A percentile compares a stretch with the other conserved stretches of the same genome.
phyloP scores from a whole-genome alignment of 176 grass and related monocot genomes.

The Lolium rigidum region DNA sequence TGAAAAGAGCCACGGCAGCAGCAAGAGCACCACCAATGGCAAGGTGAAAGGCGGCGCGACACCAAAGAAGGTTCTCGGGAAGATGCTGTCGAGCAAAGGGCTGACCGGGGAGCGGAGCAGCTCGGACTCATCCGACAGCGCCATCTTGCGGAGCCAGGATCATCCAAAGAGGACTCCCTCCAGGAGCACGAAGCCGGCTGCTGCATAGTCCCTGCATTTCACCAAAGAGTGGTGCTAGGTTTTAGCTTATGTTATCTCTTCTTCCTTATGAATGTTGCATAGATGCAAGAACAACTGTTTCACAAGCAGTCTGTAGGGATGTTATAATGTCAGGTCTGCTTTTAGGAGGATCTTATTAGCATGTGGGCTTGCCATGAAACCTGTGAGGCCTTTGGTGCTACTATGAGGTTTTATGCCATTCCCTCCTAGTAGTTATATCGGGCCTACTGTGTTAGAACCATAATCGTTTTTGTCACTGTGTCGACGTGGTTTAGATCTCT shows the following conservation, averaged over 20 bases:
- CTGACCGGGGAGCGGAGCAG: slow-evolving; percentile 66
- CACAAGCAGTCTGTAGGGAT: slow-evolving; percentile 48
- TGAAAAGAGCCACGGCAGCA: slow-evolving; percentile 36
- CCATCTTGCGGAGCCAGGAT: slow-evolving; percentile 52
- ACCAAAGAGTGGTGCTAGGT: slow-evolving; percentile 31
- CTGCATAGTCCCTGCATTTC: slow-evolving; percentile 38
- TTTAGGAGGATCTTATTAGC: slow-evolving; percentile 54
- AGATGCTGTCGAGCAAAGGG: slow-evolving; percentile 64
- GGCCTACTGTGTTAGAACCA: slow-evolving; percentile 26
- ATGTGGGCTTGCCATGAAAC: slow-evolving; percentile 45
- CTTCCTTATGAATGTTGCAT: slow-evolving; percentile 55
- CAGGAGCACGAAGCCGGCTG: slow-evolving; percentile 49
- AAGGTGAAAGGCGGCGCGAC: slow-evolving; percentile 54
- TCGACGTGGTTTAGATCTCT: background rate
- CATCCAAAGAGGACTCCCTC: slow-evolving; percentile 59
- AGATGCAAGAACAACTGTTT: slow-evolving; percentile 51
- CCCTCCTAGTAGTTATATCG: slow-evolving; percentile 32
- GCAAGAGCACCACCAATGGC: slow-evolving; percentile 40
- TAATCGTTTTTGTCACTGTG: background rate
- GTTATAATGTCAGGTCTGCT: slow-evolving; percentile 46
- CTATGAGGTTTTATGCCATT: slow-evolving; percentile 43
- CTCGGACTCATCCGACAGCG: slow-evolving; percentile 79
- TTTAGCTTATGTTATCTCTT: slow-evolving; percentile 44
- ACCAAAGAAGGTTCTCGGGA: slow-evolving; percentile 68
- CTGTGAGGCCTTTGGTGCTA: slow-evolving; percentile 33